Percentiles rank a stretch among this genome's conserved stretches.
phyloP scores from a whole-genome alignment of 169 alveolate genomes.

The Plasmodium berghei region DNA sequence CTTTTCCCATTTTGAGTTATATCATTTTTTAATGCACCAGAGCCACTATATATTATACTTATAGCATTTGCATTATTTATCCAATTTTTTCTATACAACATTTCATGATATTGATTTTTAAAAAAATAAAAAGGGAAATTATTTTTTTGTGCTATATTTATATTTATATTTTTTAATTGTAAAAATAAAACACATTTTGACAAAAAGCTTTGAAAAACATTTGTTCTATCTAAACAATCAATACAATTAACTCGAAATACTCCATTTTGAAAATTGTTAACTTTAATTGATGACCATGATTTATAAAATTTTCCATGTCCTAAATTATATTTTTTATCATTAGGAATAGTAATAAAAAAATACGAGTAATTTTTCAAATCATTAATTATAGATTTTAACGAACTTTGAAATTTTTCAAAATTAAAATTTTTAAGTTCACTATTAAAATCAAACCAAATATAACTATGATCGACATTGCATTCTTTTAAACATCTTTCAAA shows the following conservation, averaged over 20 bases:
- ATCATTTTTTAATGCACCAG: constrained; percentile 73
- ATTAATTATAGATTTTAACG: constrained; percentile 33
- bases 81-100: constrained; percentile 50
- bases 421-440: constrained; percentile 65
- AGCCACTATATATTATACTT: constrained; percentile 66
- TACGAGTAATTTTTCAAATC: constrained; percentile 57
- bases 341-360: constrained; percentile 52
- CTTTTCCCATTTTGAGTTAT: constrained; percentile 75
- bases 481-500: constrained; percentile 48
- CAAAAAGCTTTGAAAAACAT: constrained; percentile 94
- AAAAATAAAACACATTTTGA: constrained; percentile 50
- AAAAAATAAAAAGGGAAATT: constrained; percentile 62
- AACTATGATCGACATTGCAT: constrained; percentile 39
- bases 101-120: constrained; percentile 35
- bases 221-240: constrained; percentile 98
- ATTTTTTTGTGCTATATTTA: constrained; percentile 30
- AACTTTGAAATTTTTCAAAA: constrained; percentile 15
- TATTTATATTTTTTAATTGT: constrained; percentile 43
- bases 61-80: constrained; percentile 74
- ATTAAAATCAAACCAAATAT: constrained; percentile 75
- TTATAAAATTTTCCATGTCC: constrained; percentile 9
- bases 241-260: constrained; percentile 96
- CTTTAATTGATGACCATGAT: constrained; percentile 27
- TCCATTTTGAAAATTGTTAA: constrained; percentile 91
- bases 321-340: constrained; percentile 17